phyloP scores from a whole-genome alignment of 768 basidiomycete genomes.

The Mycena leptocephala region DNA sequence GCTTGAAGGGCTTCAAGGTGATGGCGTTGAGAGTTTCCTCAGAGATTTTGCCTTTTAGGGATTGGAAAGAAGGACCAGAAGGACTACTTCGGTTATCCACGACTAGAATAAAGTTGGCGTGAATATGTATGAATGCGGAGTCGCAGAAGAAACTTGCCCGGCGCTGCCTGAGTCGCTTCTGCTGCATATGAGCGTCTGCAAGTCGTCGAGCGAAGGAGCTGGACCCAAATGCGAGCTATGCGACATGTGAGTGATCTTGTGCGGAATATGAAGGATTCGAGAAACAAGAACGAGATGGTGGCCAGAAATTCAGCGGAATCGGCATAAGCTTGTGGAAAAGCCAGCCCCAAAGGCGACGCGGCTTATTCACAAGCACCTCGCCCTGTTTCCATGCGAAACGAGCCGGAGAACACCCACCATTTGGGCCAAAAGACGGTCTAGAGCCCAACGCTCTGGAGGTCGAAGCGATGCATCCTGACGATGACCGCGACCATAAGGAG shows the following conservation, averaged over 20 bases:
- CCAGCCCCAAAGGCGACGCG: background rate
- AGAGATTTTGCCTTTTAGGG: conserved; percentile 58
- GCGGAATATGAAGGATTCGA: background rate
- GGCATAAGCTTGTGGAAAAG: background rate
- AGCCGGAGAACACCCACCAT: background rate
- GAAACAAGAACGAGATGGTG: background rate
- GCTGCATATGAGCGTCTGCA: conserved; percentile 20
- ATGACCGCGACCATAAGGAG: conserved; percentile 30
- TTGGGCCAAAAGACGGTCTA: background rate
- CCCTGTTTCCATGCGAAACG: too few relatives aligned
- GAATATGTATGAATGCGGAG: background rate
- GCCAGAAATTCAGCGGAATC: background rate
- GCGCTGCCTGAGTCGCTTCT: background rate
- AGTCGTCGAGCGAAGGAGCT: background rate
- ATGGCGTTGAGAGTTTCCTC: conserved; percentile 70
- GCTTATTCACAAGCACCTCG: background rate
- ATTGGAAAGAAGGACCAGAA: conserved; percentile 43
- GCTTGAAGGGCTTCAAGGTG: conserved; percentile 74
- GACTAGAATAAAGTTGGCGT: background rate
- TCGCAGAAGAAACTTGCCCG: background rate
- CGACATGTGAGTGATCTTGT: background rate
- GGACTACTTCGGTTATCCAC: background rate
- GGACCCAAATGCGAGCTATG: background rate
- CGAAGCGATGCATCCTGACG: conserved; percentile 32
- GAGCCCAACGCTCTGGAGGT: conserved; percentile 22